Evolutionary conservation across 1,139 yeast genomes (phyloP).

Genomic region (Blastobotrys persicus): DNA sequence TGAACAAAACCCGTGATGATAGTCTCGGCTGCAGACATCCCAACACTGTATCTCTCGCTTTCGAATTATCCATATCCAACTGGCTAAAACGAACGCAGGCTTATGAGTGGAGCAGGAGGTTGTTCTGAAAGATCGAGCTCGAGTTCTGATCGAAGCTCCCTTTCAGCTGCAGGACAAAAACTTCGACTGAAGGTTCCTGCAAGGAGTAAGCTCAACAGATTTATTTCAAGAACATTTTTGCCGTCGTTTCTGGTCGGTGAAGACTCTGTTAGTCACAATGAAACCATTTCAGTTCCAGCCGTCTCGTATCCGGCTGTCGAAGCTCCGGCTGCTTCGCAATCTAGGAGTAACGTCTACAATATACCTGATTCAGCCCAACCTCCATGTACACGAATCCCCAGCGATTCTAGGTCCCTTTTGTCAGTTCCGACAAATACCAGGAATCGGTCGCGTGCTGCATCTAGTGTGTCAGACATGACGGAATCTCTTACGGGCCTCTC

Average conservation of each 20-base stretch:
- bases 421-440: slow-evolving; percentile 6
- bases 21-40: background rate
- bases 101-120: background rate
- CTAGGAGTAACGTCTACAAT: background rate
- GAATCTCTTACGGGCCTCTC: slow-evolving; percentile 13
- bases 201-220: background rate
- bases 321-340: background rate
- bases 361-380: background rate
- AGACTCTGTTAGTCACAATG: background rate
- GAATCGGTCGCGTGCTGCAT: slow-evolving; percentile 5
- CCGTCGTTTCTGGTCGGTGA: slow-evolving; percentile 1
- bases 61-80: too few species aligned
- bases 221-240: background rate
- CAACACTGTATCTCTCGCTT: too few species aligned
- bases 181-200: background rate
- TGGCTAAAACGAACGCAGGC: background rate
- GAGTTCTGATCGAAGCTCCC: background rate
- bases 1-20: too few species aligned
- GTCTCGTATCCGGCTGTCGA: background rate
- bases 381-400: background rate
- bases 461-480: slow-evolving; percentile 9
- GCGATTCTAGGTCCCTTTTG: slow-evolving; percentile 7
- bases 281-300: background rate
- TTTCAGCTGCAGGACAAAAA: background rate
- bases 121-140: background rate